A percentile compares a stretch with the other conserved stretches of the same genome.
Evolutionary conservation across 306 rosid species (phyloP).

Genomic region (Corylus heterophylla): DNA sequence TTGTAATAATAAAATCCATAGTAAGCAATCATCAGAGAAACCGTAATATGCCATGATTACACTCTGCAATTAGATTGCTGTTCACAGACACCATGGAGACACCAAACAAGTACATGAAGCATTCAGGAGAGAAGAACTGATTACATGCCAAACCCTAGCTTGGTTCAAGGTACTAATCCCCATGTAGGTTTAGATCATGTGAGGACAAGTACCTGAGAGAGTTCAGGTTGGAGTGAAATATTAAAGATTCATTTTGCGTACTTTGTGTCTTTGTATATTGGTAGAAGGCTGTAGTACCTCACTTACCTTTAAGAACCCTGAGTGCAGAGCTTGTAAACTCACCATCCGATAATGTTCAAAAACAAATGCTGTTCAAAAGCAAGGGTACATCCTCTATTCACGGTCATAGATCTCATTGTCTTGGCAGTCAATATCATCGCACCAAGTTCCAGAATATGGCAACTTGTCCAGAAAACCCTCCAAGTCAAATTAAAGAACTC

Average conservation of each 20-base stretch:
- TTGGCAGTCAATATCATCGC: background rate
- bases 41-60: background rate
- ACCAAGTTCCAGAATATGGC: background rate
- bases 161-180: background rate
- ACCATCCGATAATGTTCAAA: no score
- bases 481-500: background rate
- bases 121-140: background rate
- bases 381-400: no score
- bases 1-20: constrained; percentile 22
- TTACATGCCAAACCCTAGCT: background rate
- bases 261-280: background rate
- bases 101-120: background rate
- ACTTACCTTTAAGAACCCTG: background rate
- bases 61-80: background rate
- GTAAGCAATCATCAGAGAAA: constrained; percentile 25
- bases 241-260: background rate
- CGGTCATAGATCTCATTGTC: no score
- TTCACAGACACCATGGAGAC: background rate
- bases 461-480: background rate
- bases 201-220: background rate
- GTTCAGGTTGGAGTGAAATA: background rate
- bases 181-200: background rate
- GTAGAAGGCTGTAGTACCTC: background rate
- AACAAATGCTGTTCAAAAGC: no score
- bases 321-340: no score